Evolutionary conservation across 2,329 filamentous ascomycete species (phyloP).

Genomic region (Fusarium anthophilum): DNA sequence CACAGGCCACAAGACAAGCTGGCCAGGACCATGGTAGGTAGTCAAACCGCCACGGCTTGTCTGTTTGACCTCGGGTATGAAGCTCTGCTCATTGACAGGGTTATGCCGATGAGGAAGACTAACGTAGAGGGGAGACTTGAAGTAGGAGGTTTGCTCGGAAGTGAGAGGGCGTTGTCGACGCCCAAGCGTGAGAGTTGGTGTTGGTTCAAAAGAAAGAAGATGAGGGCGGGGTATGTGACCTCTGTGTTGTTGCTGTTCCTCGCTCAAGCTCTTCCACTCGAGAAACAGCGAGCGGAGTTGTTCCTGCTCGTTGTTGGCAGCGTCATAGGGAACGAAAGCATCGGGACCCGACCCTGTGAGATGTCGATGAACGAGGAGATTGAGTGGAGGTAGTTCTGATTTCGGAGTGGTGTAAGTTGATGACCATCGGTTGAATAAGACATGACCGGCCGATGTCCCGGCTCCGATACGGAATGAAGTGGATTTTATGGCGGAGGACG

Average conservation of each 20-base stretch:
- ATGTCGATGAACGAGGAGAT: conserved; percentile 46
- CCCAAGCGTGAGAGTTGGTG: conserved; percentile 89
- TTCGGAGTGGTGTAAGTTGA: conserved; percentile 2
- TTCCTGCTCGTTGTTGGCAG: conserved; percentile 47
- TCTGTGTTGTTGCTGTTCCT: conserved; percentile 22
- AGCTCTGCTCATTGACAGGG: conserved; percentile 46
- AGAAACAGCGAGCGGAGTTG: conserved; percentile 47
- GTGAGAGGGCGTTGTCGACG: conserved; percentile 74
- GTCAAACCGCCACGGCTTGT: conserved; percentile 88
- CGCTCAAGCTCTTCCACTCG: conserved; percentile 46
- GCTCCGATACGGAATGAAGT: conserved; percentile 21
- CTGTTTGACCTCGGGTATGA: conserved; percentile 69
- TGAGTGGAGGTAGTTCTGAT: conserved; percentile 22
- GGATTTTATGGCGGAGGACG: conserved; percentile 16
- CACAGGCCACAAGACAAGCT: conserved; percentile 91
- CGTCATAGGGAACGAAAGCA: conserved; percentile 45
- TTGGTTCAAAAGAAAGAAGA: conserved; percentile 83
- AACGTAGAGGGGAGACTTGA: conserved; percentile 54
- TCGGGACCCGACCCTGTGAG: conserved; percentile 33
- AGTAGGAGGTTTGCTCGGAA: conserved; percentile 53
- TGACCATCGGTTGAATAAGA: conserved; percentile 7
- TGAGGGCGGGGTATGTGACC: conserved; percentile 66
- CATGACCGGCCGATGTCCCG: conserved; percentile 2
- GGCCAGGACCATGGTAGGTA: conserved; percentile 95
- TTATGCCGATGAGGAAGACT: conserved; percentile 23